Evolutionary conservation across 768 basidiomycete genomes (phyloP).

Genomic region (Russula abietina): DNA sequence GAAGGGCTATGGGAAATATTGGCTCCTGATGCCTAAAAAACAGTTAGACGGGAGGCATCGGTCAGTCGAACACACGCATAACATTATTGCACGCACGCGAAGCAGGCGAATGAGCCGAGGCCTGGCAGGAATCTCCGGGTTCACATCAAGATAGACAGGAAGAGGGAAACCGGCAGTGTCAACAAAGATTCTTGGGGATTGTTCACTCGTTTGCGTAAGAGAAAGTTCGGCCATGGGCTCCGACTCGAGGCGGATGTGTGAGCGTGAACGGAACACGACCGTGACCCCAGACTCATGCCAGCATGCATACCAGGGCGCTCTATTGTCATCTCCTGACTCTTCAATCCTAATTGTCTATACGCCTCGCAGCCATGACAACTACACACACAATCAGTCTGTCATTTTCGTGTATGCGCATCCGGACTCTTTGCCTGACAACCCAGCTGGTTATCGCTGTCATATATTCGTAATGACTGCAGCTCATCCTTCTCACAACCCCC

Average conservation of each 20-base stretch:
- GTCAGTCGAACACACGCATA: neutral
- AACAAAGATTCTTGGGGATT: slow-evolving; percentile 33
- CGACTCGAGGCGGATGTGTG: neutral
- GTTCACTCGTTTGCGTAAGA: slow-evolving; percentile 11
- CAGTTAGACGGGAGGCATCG: neutral
- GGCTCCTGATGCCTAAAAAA: slow-evolving; percentile 49
- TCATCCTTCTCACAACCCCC: neutral
- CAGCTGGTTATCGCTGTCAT: slow-evolving; percentile 2
- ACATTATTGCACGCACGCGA: slow-evolving; percentile 16
- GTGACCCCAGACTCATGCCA: neutral
- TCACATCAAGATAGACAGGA: slow-evolving; percentile 52
- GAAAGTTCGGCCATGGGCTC: slow-evolving; percentile 2
- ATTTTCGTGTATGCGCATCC: neutral
- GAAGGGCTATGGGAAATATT: slow-evolving; percentile 44
- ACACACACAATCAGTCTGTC: slow-evolving; percentile 5
- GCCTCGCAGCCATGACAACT: slow-evolving; percentile 1
- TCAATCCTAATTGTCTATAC: neutral
- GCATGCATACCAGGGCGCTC: too few relatives aligned
- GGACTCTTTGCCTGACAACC: slow-evolving; percentile 2
- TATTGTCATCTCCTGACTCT: neutral
- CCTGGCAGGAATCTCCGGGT: slow-evolving; percentile 40
- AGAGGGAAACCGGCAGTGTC: slow-evolving; percentile 39
- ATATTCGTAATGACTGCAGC: slow-evolving; percentile 13
- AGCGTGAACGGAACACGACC: neutral
- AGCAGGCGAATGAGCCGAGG: slow-evolving; percentile 44